Evolutionary conservation across 768 basidiomycete genomes (phyloP).

Genomic region (Agrocybe chaxingu): DNA sequence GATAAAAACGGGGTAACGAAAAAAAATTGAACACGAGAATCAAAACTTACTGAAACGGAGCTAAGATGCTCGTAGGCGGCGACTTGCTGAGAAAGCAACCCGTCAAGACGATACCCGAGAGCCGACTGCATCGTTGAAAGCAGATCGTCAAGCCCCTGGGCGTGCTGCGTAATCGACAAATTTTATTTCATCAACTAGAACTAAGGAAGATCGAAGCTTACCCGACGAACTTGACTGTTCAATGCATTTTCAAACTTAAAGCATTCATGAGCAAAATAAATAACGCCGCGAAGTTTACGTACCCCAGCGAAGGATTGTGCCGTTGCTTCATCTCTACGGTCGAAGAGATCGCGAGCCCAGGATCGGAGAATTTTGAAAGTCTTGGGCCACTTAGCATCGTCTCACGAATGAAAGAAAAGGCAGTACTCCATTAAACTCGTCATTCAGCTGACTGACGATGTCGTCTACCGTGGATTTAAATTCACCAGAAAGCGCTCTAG

Average conservation of each 20-base stretch:
- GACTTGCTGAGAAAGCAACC: constrained; percentile 6
- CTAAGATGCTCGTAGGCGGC: constrained; percentile 6
- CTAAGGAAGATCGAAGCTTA: background rate
- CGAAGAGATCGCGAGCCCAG: no score
- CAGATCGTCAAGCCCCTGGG: constrained; percentile 3
- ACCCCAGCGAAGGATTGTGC: constrained; percentile 1
- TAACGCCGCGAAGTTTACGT: background rate
- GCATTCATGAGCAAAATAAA: background rate
- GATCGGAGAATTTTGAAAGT: no score
- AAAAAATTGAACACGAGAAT: background rate
- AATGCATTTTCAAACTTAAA: constrained; percentile 8
- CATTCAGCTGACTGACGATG: no score
- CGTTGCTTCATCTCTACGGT: constrained; percentile 1
- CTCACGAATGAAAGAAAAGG: no score
- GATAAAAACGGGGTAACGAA: constrained; percentile 17
- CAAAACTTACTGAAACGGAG: constrained; percentile 4
- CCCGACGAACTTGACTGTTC: background rate
- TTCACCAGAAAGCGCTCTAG: background rate
- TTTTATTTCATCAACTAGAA: background rate
- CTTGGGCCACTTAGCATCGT: no score
- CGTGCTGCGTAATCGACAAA: constrained; percentile 9
- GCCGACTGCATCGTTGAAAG: constrained; percentile 3
- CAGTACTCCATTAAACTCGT: no score
- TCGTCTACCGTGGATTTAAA: background rate
- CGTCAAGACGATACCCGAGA: constrained; percentile 8